A percentile compares a stretch with the other conserved stretches of the same genome.
Evolutionary conservation across 2,329 filamentous ascomycete genomes (phyloP).

Genomic region (Sporothrix brasiliensis): DNA sequence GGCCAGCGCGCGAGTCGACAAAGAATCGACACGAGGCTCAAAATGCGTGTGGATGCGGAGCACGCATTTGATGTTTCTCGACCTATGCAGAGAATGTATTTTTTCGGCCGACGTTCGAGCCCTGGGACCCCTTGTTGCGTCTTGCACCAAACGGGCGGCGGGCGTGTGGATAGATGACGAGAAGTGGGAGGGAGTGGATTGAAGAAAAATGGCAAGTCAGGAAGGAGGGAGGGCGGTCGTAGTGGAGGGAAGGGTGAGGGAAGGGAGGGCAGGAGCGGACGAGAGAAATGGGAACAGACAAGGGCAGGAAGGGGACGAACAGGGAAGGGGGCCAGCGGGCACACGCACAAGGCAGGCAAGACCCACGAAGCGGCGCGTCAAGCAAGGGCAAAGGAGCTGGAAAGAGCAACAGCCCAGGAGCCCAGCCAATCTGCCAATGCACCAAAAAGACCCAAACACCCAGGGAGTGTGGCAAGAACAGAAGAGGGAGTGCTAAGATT

Average conservation of each 20-base stretch:
- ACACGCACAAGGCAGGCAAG: conserved; percentile 9
- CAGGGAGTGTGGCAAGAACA: conserved; percentile 19
- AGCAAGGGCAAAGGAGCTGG: neutral
- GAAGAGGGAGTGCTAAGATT: neutral
- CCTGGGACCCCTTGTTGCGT: conserved; percentile 31
- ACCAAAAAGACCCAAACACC: neutral
- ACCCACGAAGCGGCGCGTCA: conserved; percentile 5
- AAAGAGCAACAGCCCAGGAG: neutral
- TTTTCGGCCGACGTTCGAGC: conserved; percentile 24
- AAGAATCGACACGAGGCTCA: conserved; percentile 3
- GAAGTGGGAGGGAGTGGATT: conserved; percentile 36
- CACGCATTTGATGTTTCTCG: conserved; percentile 26
- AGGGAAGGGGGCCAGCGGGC: conserved; percentile 6
- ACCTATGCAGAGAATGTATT: conserved; percentile 1
- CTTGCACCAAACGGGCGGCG: conserved; percentile 34
- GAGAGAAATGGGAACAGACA: conserved; percentile 23
- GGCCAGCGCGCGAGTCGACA: conserved; percentile 10
- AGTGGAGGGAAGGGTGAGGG: conserved; percentile 34
- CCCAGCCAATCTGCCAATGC: neutral
- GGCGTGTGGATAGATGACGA: conserved; percentile 37
- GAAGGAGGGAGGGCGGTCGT: conserved; percentile 34
- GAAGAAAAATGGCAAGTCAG: conserved; percentile 34
- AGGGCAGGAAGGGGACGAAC: conserved; percentile 17
- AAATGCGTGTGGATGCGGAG: conserved; percentile 5
- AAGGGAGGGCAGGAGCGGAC: conserved; percentile 27